Evolutionary conservation across 2,329 filamentous ascomycete species (phyloP).

Genomic region (Exophiala oligosperma): DNA sequence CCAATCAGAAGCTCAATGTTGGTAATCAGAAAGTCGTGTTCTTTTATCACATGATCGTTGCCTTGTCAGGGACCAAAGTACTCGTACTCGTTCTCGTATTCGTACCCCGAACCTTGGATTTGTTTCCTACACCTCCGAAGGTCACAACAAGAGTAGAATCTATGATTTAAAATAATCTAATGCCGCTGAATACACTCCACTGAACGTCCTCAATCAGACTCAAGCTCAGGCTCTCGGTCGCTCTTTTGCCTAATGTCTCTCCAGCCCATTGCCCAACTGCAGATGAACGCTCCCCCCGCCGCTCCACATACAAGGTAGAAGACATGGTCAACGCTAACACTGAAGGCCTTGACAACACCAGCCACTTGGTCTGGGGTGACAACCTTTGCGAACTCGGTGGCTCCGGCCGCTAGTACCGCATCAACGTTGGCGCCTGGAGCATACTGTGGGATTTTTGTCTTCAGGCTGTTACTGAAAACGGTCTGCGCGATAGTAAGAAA

Average conservation of each 20-base stretch:
- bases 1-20: background rate
- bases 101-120: too few relatives aligned
- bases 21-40: background rate
- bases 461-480: constrained; percentile 32
- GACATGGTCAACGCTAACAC: constrained; percentile 31
- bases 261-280: constrained; percentile 33
- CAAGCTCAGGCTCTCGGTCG: background rate
- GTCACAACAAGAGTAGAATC: too few relatives aligned
- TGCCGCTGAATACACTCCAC: too few relatives aligned
- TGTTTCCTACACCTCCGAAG: too few relatives aligned
- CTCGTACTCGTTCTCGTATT: too few relatives aligned
- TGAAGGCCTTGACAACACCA: constrained; percentile 32
- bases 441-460: constrained; percentile 27
- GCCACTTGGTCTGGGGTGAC: constrained; percentile 28
- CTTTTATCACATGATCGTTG: background rate
- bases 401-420: constrained; percentile 30
- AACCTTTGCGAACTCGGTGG: constrained; percentile 28
- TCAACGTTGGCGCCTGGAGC: constrained; percentile 23
- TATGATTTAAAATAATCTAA: too few relatives aligned
- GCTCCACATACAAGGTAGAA: constrained; percentile 34
- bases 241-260: constrained; percentile 32
- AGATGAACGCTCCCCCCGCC: constrained; percentile 23
- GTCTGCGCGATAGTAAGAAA: constrained; percentile 34
- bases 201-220: too few relatives aligned
- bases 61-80: too few relatives aligned